Percentiles rank a stretch among this genome's conserved stretches.
Evolutionary conservation across 2,329 filamentous ascomycete genomes (phyloP).

Genomic region (Coleophoma crateriformis): DNA sequence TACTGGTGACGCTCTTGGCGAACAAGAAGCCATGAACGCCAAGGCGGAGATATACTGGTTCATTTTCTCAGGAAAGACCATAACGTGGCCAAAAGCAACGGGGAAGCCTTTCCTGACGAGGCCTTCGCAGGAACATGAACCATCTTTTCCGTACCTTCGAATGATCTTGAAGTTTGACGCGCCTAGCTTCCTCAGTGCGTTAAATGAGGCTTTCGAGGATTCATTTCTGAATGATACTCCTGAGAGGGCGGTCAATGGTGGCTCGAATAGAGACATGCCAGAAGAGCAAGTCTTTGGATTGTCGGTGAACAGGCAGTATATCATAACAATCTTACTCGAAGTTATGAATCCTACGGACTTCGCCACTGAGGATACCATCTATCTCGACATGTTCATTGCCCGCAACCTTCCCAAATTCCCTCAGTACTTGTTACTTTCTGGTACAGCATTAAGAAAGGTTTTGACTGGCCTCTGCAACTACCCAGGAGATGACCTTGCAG

Average conservation of each 20-base stretch:
- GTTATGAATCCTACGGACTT: slow-evolving; percentile 81
- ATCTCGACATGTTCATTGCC: slow-evolving; percentile 97
- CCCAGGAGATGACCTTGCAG: slow-evolving; percentile 71
- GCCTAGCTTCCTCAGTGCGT: slow-evolving; percentile 84
- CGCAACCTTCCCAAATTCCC: slow-evolving; percentile 94
- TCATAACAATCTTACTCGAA: slow-evolving; percentile 84
- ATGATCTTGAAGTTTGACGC: slow-evolving; percentile 85
- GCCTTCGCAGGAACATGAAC: slow-evolving; percentile 51
- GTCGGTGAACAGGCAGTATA: slow-evolving; percentile 84
- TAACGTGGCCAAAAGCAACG: slow-evolving; percentile 67
- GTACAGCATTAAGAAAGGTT: slow-evolving; percentile 76
- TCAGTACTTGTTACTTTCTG: slow-evolving; percentile 87
- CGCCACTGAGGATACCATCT: slow-evolving; percentile 76
- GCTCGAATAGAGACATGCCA: slow-evolving; percentile 40
- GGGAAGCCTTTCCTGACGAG: slow-evolving; percentile 56
- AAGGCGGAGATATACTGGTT: slow-evolving; percentile 92
- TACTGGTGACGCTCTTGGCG: slow-evolving; percentile 68
- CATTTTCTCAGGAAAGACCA: slow-evolving; percentile 78
- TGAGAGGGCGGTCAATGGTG: slow-evolving; percentile 53
- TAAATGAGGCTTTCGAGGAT: slow-evolving; percentile 98
- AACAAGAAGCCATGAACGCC: slow-evolving; percentile 66
- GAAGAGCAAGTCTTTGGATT: slow-evolving; percentile 63
- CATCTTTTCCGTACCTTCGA: slow-evolving; percentile 79
- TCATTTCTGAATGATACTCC: slow-evolving; percentile 80
- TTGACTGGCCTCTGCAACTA: slow-evolving; percentile 80